Conservation (phyloP, 148 eudicot genomes). For the Linanthus parryae region DNA sequence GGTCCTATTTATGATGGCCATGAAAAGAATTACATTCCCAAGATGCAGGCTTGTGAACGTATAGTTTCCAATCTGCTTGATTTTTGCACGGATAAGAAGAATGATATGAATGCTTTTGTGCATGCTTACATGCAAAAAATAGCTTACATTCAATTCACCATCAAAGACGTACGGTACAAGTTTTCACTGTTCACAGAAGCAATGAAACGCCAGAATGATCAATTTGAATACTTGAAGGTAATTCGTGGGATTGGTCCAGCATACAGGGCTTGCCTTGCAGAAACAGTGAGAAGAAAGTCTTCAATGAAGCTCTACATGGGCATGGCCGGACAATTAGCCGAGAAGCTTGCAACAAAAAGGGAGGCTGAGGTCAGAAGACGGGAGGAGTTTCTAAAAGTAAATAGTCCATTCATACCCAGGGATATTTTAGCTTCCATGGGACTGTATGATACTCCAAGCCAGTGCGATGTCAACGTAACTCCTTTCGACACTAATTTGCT, state of each 20-base stretch:
- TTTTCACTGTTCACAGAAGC: slow-evolving; percentile 95
- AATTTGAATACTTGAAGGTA: slow-evolving; percentile 72
- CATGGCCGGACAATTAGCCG: slow-evolving; percentile 96
- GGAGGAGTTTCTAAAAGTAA: slow-evolving; percentile 75
- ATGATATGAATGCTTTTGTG: slow-evolving; percentile 82
- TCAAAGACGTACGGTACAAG: slow-evolving; percentile 80
- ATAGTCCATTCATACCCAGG: slow-evolving; percentile 65
- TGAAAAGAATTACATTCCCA: slow-evolving; percentile 76
- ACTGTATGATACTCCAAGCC: slow-evolving; percentile 82
- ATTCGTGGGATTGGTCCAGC: slow-evolving; percentile 76
- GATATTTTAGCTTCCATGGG: slow-evolving; percentile 88
- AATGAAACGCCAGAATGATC: slow-evolving; percentile 71
- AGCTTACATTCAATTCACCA: slow-evolving; percentile 77
- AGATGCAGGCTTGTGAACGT: slow-evolving; percentile 64
- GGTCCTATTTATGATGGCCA: slow-evolving; percentile 95
- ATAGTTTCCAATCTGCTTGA: slow-evolving; percentile 61
- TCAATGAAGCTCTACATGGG: slow-evolving; percentile 98
- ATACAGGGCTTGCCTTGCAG: slow-evolving; percentile 91
- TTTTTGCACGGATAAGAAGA: slow-evolving; percentile 59
- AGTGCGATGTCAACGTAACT: slow-evolving; percentile 79
- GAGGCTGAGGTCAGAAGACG: slow-evolving; percentile 77
- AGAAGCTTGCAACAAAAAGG: slow-evolving; percentile 86
- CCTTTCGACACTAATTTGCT: slow-evolving; percentile 87
- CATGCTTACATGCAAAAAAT: slow-evolving; percentile 92
- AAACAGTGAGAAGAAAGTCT: slow-evolving; percentile 87